These are phyloP conservation scores for Teunomyces atbi DNA, from an alignment of 805 yeast species.

Conservation along the genomic window DNA sequence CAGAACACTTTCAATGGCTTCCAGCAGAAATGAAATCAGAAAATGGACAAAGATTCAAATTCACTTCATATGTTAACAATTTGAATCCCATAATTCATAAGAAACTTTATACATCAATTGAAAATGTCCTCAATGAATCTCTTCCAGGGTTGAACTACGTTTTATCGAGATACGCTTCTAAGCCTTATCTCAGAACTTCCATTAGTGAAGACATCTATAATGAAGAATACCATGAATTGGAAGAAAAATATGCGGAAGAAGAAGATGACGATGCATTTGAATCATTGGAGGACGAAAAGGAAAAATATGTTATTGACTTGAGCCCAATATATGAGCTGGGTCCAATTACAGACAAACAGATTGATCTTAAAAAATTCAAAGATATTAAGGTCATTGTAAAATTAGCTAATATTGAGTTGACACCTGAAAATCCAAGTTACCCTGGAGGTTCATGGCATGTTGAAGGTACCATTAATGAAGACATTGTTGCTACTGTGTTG, in stretches of 20 bases:
- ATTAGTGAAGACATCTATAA: conserved; percentile 15
- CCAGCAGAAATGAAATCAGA: conserved; percentile 11
- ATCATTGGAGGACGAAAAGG: conserved; percentile 9
- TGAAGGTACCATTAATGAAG: conserved; percentile 42
- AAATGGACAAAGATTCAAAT: conserved; percentile 11
- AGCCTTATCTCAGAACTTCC: conserved; percentile 13
- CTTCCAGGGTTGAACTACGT: conserved; percentile 32
- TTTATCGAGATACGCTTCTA: conserved; percentile 23
- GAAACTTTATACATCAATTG: conserved; percentile 30
- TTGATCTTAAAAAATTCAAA: conserved; percentile 16
- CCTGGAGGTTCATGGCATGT: conserved; percentile 45
- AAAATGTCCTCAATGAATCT: conserved; percentile 23
- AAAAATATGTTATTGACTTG: neutral
- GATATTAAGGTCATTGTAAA: conserved; percentile 38
- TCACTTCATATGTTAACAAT: conserved; percentile 40
- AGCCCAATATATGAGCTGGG: conserved; percentile 5
- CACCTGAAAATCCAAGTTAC: conserved; percentile 39
- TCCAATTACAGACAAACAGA: conserved; percentile 7
- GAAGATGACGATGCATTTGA: conserved; percentile 9
- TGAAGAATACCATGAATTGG: conserved; percentile 13
- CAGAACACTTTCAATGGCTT: conserved; percentile 15
- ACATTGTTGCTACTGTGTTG: conserved; percentile 40
- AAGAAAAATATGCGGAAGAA: conserved; percentile 8
- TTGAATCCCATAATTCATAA: conserved; percentile 30
- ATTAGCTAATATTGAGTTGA: conserved; percentile 39